These are phyloP conservation scores for Parathielavia appendiculata DNA, from an alignment of 495 filamentous ascomycete genomes.

Conservation along the genomic window DNA sequence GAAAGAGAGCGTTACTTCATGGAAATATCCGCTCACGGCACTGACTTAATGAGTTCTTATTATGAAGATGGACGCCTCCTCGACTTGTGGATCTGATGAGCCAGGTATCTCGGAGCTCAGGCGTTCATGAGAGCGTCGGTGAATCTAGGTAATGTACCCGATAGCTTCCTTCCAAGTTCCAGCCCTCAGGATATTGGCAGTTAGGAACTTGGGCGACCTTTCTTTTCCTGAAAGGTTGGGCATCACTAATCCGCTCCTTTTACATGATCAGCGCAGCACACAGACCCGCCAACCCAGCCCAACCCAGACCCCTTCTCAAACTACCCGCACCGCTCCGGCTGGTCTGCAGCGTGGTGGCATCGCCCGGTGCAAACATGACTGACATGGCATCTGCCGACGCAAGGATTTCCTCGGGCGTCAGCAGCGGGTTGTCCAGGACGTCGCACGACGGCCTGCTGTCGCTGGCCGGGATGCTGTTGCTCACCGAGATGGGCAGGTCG, in stretches of 20 bases:
- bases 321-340: conserved; percentile 23
- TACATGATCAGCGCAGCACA: conserved; percentile 17
- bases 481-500: conserved; percentile 59
- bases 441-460: conserved; percentile 43
- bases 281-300: conserved; percentile 17
- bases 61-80: too few species aligned
- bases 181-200: background rate
- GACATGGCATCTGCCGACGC: conserved; percentile 34
- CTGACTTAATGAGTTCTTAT: too few species aligned
- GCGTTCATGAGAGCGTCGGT: too few species aligned
- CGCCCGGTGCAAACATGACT: conserved; percentile 44
- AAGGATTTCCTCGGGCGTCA: conserved; percentile 38
- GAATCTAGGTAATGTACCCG: too few species aligned
- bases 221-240: background rate
- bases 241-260: conserved; percentile 1
- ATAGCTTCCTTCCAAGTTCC: too few species aligned
- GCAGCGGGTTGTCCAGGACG: conserved; percentile 40
- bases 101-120: too few species aligned
- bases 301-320: conserved; percentile 12
- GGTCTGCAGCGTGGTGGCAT: conserved; percentile 36
- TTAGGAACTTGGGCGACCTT: background rate
- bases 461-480: conserved; percentile 52
- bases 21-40: too few species aligned
- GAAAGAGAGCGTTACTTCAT: too few species aligned
- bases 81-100: too few species aligned